phyloP scores from a whole-genome alignment of 1,139 yeast species.

The Sugiyamaella neomexicana region DNA sequence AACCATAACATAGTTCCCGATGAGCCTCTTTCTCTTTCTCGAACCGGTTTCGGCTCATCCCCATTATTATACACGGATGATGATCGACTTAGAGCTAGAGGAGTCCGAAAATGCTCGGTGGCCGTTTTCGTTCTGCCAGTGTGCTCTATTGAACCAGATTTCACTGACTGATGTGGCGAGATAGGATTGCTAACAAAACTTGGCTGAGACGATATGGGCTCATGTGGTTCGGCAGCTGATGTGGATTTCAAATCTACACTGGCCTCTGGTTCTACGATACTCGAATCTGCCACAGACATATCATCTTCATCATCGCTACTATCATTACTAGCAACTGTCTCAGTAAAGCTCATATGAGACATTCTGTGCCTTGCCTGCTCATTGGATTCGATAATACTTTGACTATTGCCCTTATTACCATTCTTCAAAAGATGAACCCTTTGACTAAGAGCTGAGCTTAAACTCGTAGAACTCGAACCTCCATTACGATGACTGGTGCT shows the following conservation, averaged over 20 bases:
- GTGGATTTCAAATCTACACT: not conserved
- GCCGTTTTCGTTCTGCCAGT: not conserved
- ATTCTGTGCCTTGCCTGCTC: not conserved
- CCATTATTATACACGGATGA: conserved; percentile 11
- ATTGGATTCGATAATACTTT: not conserved
- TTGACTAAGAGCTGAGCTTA: conserved; percentile 6
- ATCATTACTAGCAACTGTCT: not conserved
- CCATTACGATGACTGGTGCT: not conserved
- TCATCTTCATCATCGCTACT: conserved; percentile 8
- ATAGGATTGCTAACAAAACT: not conserved
- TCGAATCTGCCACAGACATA: conserved; percentile 2
- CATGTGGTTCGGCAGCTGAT: not conserved
- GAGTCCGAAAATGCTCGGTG: conserved; percentile 10
- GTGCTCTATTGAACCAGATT: not conserved
- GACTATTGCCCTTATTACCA: not conserved
- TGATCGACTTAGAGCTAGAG: conserved; percentile 15
- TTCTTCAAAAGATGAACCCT: conserved; percentile 3
- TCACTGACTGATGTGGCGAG: not conserved
- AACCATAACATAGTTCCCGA: not conserved
- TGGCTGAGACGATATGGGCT: not conserved
- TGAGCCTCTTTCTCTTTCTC: conserved; percentile 1
- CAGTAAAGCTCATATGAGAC: conserved; percentile 1
- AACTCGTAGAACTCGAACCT: not conserved
- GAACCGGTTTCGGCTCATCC: conserved; percentile 9
- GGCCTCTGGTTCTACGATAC: not conserved